phyloP scores from a whole-genome alignment of 1,139 yeast genomes.

The Yamadazyma kanchanaburiensis region DNA sequence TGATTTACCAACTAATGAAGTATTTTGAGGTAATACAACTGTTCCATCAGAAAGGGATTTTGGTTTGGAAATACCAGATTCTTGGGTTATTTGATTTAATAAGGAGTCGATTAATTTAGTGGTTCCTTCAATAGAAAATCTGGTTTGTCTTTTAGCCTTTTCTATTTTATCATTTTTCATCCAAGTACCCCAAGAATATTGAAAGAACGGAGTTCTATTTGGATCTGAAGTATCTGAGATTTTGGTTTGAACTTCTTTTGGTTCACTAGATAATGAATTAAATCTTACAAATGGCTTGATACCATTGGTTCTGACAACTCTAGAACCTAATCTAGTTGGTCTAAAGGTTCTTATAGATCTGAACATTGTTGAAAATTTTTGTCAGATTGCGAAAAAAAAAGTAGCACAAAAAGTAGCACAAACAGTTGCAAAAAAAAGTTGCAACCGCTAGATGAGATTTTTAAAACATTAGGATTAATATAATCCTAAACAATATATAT shows the following conservation, averaged over 20 bases:
- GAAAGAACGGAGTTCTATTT: constrained; percentile 70
- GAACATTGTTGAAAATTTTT: too few relatives aligned
- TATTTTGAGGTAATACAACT: constrained; percentile 43
- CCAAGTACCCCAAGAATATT: constrained; percentile 97
- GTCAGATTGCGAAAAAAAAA: too few relatives aligned
- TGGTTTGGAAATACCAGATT: constrained; percentile 30
- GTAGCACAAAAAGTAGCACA: too few relatives aligned
- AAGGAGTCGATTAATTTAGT: constrained; percentile 45
- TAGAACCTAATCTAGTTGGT: too few relatives aligned
- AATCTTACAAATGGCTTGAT: too few relatives aligned
- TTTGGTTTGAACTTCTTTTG: constrained; percentile 46
- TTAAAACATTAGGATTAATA: too few relatives aligned
- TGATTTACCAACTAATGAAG: constrained; percentile 44
- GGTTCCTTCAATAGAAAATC: constrained; percentile 78
- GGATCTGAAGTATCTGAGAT: constrained; percentile 64
- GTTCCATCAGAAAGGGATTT: constrained; percentile 38
- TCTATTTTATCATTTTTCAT: constrained; percentile 71
- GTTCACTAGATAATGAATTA: constrained; percentile 11
- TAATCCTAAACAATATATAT: too few relatives aligned
- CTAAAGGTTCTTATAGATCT: too few relatives aligned
- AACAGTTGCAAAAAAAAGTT: too few relatives aligned
- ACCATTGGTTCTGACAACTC: too few relatives aligned
- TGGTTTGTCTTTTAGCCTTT: constrained; percentile 73
- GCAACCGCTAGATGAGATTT: too few relatives aligned
- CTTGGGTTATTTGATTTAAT: constrained; percentile 15